Base-by-base conservation (phyloP, 352 stramenopile species). In the Pythium aquatile region DNA sequence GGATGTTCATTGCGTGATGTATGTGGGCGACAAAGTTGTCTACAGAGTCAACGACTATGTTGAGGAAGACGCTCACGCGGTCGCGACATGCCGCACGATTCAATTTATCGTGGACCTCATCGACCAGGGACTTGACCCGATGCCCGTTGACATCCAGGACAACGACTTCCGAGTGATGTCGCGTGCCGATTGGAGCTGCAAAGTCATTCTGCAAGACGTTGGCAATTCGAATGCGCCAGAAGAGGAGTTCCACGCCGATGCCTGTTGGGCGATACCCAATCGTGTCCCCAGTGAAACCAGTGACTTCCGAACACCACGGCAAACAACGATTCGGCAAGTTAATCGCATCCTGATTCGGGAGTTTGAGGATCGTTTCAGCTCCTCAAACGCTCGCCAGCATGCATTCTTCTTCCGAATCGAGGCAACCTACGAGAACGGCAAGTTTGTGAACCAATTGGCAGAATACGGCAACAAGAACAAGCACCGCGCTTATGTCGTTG, bases 81-180 rank as follows among this genome's bases (percentile, higher is more conserved):
- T 88, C n/a, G 85, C 73, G 4, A 83, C 83, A 28, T 85, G 70
- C 51, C 66, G 64, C 44, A 72, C 76, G 26, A 75, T 76, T 7
- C 78, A 84, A n/a, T 93, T 90, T 69, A 65, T 91, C 6, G 64
- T 79, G 51, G 77, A 91, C 64, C 65, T 93, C 48, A 91, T 93
- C 46, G 81, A 93, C 62, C 78, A 69, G 44, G 82, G 77, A 4
- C 69, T 91, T 37, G 73, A 86, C 54, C 72, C 79, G 3, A 83
- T 83, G 29, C 69, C 74, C 13, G 42, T 74, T 14, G 68, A 83
- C 8, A 65, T 59, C 17, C 65, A 67, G 8, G 73, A 84, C 49
- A 29, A 54, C 26, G 58, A 65, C 5, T 66, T 69, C 26, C 46
- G 30, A 5, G 58, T 57, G 0, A 58, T 67, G 65, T 52, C 28